A percentile compares a stretch with the other conserved stretches of the same genome.
Conservation (phyloP, 768 basidiomycete genomes). For the Phanerochaete sordida region DNA sequence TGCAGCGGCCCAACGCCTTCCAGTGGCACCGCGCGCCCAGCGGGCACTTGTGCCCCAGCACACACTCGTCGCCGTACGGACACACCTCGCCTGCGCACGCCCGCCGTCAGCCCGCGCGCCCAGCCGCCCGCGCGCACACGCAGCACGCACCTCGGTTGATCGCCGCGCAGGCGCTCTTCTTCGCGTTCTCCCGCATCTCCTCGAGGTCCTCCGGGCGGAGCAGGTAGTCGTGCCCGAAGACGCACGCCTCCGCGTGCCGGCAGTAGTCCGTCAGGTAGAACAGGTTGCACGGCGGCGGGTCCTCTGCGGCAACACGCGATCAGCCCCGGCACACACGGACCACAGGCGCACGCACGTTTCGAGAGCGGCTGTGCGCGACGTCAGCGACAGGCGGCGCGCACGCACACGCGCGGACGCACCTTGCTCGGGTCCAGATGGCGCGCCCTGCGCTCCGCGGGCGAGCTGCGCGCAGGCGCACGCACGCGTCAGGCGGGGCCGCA, state of each 20-base stretch:
- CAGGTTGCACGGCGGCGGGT: conserved; percentile 63
- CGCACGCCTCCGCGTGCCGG: conserved; percentile 55
- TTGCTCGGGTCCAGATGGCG: conserved; percentile 43
- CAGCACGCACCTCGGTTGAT: conserved; percentile 47
- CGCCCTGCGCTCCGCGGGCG: conserved; percentile 14
- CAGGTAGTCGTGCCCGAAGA: conserved; percentile 60
- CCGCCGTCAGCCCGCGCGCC: background rate
- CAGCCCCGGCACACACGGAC: too few relatives aligned
- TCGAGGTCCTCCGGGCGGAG: conserved; percentile 50
- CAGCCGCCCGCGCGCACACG: background rate
- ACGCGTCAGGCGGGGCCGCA: background rate
- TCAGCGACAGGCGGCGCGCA: conserved; percentile 14
- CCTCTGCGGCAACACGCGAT: conserved; percentile 38
- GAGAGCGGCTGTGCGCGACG: conserved; percentile 43
- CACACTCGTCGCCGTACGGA: conserved; percentile 57
- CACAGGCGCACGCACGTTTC: conserved; percentile 50
- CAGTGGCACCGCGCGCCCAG: conserved; percentile 46
- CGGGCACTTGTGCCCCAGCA: conserved; percentile 20
- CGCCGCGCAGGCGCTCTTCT: conserved; percentile 58
- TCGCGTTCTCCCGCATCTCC: conserved; percentile 53
- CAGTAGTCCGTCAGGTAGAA: conserved; percentile 57
- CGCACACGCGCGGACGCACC: conserved; percentile 13
- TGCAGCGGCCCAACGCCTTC: conserved; percentile 55
- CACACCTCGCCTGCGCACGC: conserved; percentile 46
- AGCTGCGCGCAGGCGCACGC: too few relatives aligned